Evolutionary conservation across 768 basidiomycete genomes (phyloP), one percentile per base, ranked within the genome.

Genomic region (Cystofilobasidium macerans): DNA sequence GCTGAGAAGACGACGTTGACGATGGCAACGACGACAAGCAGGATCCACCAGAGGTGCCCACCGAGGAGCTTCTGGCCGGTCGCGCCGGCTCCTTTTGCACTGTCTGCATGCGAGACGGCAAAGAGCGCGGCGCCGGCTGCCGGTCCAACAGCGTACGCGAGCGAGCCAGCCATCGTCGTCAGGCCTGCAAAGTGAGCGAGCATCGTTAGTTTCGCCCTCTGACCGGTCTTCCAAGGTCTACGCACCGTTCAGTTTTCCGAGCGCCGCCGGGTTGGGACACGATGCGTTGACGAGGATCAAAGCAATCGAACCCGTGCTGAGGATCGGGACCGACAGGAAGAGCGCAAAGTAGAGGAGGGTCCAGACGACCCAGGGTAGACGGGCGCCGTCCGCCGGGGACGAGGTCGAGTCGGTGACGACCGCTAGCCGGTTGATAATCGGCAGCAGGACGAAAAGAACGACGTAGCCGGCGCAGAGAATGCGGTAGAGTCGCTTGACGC

Each of bases 391-490:
- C 13, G 33, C 20, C 12, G 16, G 26, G 9, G 56, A 24, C 12
- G 56, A 32, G 26, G 56, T 57, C 36, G 58, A 60, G 22, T n/a
- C 45, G 1, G 57, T 59, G 16, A 26, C 13, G 33, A 22, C 14
- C 7, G 65, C 65, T 24, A 66, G 57, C 22, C 42, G 54, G 48
- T 57, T 66, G 35, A 43, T 22, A 28, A 57, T 36, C 5, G 65
- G 65, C 12, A 60, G 40, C 16, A 66, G 36, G 9, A 66, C 30
- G 58, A 66, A 66, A 24, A 66, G 18, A 47, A 66, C 1, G 22
- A 60, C 26, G 57, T 57, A 66, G 0, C 65, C 58, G 3, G 36
- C 30, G 48, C 48, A 59, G n/a, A 66, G 43, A 8, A 22, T 26
- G 22, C 45, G 65, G 47, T 66, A 66, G 1, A 66, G 58, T 14